These are phyloP conservation scores for Zymoseptoria crescenta DNA, from an alignment of 2,329 filamentous ascomycete genomes.

Conservation along the genomic window DNA sequence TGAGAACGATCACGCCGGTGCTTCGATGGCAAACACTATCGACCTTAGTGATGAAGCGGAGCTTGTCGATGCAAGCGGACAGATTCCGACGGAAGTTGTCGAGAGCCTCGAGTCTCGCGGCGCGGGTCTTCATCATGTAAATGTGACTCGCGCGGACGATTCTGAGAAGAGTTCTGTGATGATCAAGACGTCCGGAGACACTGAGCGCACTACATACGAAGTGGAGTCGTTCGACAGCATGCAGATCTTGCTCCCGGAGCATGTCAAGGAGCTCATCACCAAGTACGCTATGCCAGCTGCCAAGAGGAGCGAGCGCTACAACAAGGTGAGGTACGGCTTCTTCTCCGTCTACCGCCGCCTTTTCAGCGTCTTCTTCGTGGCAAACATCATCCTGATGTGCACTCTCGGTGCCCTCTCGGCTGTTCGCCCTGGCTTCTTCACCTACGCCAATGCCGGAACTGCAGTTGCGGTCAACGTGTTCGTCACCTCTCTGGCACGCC, in stretches of 20 bases:
- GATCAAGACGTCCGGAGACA: background rate
- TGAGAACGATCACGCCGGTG: background rate
- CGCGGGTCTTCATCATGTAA: background rate
- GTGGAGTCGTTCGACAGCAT: background rate
- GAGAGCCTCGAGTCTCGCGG: background rate
- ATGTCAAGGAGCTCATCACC: conserved; percentile 15
- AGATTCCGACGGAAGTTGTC: background rate
- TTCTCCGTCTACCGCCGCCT: conserved; percentile 27
- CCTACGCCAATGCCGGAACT: conserved; percentile 25
- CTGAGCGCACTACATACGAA: background rate
- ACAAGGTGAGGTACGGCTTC: conserved; percentile 24
- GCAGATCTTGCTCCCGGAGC: conserved; percentile 1
- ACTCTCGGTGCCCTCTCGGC: conserved; percentile 8
- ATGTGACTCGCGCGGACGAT: background rate
- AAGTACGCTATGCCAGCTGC: conserved; percentile 18
- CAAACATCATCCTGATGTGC: conserved; percentile 23
- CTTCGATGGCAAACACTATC: background rate
- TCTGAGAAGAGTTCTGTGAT: background rate
- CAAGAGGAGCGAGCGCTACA: conserved; percentile 13
- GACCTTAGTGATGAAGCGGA: background rate
- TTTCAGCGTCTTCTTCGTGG: conserved; percentile 22
- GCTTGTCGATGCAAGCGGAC: background rate
- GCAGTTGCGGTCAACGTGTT: conserved; percentile 30
- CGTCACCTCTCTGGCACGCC: conserved; percentile 30
- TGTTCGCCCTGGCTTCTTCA: conserved; percentile 8